Conservation (phyloP, 257 asterid species). For the Solanum gracilifrons region DNA sequence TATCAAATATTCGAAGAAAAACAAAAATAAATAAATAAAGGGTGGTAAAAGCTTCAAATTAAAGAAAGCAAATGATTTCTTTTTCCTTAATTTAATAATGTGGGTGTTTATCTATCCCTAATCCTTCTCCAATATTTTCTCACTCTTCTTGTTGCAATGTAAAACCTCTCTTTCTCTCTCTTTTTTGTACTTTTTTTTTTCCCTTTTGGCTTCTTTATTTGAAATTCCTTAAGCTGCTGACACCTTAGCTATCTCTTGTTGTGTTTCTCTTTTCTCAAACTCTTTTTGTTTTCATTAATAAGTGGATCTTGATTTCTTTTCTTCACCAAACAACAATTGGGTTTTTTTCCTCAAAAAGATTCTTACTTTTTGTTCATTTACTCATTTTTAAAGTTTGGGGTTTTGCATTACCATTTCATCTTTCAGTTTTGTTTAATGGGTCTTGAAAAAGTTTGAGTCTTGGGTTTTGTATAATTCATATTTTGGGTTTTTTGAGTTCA, state of each 20-base stretch:
- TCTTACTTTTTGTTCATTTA: not conserved
- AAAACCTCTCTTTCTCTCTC: not conserved
- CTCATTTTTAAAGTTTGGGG: not conserved
- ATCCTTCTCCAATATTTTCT: constrained; percentile 23
- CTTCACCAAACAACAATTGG: constrained; percentile 9
- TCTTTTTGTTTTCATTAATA: not conserved
- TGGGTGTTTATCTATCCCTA: constrained; percentile 24
- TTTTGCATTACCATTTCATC: not conserved
- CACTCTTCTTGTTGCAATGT: constrained; percentile 26
- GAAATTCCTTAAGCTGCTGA: constrained; percentile 6
- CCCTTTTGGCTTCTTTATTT: constrained; percentile 3
- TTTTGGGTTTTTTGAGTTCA: not conserved
- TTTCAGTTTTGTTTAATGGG: not conserved
- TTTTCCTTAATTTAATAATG: not conserved
- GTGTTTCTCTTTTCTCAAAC: constrained; percentile 8
- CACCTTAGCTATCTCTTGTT: constrained; percentile 5
- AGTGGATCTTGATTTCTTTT: constrained; percentile 1
- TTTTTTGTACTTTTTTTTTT: not conserved
- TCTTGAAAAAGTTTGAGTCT: not conserved
- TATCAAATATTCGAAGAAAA: not conserved
- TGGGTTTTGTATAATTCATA: not conserved
- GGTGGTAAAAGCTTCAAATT: not conserved
- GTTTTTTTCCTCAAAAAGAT: not conserved
- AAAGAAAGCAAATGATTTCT: not conserved
- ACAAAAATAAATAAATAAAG: not conserved